A percentile compares a stretch with the other conserved stretches of the same genome.
These are phyloP conservation scores for Lactifluus pinguis DNA, from an alignment of 768 basidiomycete species.

Conservation along the genomic window DNA sequence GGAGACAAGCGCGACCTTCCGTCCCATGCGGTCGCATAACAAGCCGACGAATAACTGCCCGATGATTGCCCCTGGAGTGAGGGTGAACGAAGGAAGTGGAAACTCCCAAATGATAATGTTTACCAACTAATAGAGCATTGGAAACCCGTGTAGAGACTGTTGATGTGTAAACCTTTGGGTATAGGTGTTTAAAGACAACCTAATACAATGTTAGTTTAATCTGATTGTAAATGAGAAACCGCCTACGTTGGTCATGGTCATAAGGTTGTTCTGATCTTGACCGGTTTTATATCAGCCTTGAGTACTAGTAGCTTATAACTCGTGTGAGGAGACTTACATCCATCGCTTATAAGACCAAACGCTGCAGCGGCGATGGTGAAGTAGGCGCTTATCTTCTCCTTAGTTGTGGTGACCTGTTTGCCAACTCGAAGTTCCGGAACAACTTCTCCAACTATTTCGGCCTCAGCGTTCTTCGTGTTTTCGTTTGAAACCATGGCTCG, in stretches of 20 bases:
- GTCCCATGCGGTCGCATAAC: conserved; percentile 64
- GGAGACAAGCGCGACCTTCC: conserved; percentile 62
- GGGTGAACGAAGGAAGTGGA: conserved; percentile 4
- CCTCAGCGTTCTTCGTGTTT: neutral
- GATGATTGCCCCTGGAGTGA: conserved; percentile 43
- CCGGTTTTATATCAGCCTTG: neutral
- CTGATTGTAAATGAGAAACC: neutral
- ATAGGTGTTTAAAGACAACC: conserved; percentile 59
- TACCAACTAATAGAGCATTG: conserved; percentile 62
- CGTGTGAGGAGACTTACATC: conserved; percentile 31
- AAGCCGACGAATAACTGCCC: conserved; percentile 57
- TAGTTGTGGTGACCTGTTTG: conserved; percentile 2
- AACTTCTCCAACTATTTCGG: neutral
- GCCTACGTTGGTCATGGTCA: conserved; percentile 58
- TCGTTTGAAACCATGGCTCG: neutral
- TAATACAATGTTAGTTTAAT: conserved; percentile 23
- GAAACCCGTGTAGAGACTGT: conserved; percentile 57
- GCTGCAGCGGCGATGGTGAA: conserved; percentile 58
- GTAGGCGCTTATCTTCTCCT: conserved; percentile 43
- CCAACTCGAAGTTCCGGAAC: neutral
- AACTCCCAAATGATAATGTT: conserved; percentile 19
- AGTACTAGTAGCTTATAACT: neutral
- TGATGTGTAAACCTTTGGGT: conserved; percentile 53
- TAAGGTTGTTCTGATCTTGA: conserved; percentile 58
- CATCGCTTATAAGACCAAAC: conserved; percentile 58